Evolutionary conservation across 208 protist species (phyloP), one percentile per base, ranked within the genome.

Genomic region (Jaenimonas drosophilae): DNA sequence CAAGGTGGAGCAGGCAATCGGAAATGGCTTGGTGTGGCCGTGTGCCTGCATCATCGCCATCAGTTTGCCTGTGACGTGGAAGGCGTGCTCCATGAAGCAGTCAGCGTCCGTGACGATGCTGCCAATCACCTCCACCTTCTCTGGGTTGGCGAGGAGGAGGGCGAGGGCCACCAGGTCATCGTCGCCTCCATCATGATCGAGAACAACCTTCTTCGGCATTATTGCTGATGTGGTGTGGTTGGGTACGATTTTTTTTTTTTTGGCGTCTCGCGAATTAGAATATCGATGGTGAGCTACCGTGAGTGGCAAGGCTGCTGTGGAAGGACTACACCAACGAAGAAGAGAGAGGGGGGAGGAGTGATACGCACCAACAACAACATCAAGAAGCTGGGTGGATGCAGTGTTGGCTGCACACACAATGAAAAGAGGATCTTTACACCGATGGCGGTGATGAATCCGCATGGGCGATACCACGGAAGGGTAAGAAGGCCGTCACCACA

Each of bases 141-240:
- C 59, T 24, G 79, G 66, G 27, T 85, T 68, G 2, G 79, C 70
- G 17, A 91, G 56, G 11, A 91, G 59, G 31, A 91, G 51, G 6
- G 76, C 70, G 7, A 94, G 54, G 4, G 82, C 78, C 3, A 91
- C 74, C 24, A 94, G 25, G 58, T 94, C 86, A 49, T 94, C 86
- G 49, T 87, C 67, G 3, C 79, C 76, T 12, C 86, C 82, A 34
- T 94, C 86, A 52, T 94, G 86, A 49, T 94, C 86, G 0, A 93
- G 56, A 50, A 93, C 81, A 21, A 93, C 85, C 0, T 43, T 59
- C 30, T 76, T 88, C 1, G 60, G 62, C 12, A 54, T 2, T 52
- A 62, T 55, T 9, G 9, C 32, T 2, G 28, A 42, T 43, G 12
- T 54, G 14, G 19, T 63, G 20, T 63, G 23, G 49, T 26, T 63